Base-by-base conservation (phyloP, 257 asterid genomes). In the Capsicum chinense region DNA sequence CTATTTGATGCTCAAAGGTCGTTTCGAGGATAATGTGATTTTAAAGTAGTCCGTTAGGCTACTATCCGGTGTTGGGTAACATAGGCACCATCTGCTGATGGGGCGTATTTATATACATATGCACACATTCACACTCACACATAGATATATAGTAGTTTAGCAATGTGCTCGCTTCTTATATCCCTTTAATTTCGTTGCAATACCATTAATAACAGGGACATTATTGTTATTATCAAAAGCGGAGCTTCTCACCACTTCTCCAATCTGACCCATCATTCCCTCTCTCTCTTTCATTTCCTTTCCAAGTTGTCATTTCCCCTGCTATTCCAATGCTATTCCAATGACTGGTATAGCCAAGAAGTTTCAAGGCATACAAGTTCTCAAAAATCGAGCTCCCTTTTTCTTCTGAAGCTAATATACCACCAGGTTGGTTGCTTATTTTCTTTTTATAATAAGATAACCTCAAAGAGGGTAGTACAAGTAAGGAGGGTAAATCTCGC, bases 261-360 rank as follows among this genome's bases (percentile, higher is more conserved):
- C 71, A 33, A 64, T 33, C 44, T 26, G 71, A 64, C 10, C 71
- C 5, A 17, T 64, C 71, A 64, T 5, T 26, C 70, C 70, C 70
- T 63, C 68, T 60, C 42, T 60, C 67, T 63, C 42, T 63, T 11
- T 63, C 42, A 64, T 64, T 64, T 64, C 47, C n/a, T 64, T 64
- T 64, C 12, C n/a, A 33, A 33, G 44, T 37, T 33, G 44, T 33
- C 71, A 33, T 64, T 33, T 26, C 71, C 70, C 44, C 15, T 64
- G 47, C 44, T 33, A 12, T 64, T 64, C 71, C 71, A 64, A 5
- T 0, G 33, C 33, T 26, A 26, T 26, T 26, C 33, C 33, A 26
- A 26, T 64, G 44, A 64, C 44, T 15, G 9, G 71, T 64, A 64
- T 64, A 26, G 33, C 71, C 71, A 64, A 6, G 71, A 33, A 64